A percentile compares a stretch with the other conserved stretches of the same genome.
Conservation (phyloP, 306 rosid species). For the Lablab purpureus region DNA sequence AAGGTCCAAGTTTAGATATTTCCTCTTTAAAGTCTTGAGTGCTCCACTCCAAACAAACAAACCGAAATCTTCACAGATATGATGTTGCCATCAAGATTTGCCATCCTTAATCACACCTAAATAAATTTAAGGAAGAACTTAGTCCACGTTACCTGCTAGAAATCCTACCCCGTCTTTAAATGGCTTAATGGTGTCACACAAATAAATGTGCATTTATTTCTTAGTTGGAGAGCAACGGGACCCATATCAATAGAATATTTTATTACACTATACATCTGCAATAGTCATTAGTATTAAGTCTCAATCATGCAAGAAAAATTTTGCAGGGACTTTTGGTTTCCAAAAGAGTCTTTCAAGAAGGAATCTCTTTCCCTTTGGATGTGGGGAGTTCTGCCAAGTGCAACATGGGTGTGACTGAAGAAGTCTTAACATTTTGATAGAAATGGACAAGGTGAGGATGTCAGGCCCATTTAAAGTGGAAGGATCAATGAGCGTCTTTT, state of each 20-base stretch:
- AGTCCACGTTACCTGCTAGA: neutral
- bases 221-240: neutral
- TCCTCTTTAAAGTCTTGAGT: neutral
- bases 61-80: neutral
- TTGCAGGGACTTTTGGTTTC: neutral
- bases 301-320: neutral
- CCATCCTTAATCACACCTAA: neutral
- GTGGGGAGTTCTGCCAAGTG: neutral
- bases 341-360: neutral
- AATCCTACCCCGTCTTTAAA: neutral
- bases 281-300: neutral
- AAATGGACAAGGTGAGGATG: neutral
- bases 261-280: neutral
- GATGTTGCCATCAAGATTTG: neutral
- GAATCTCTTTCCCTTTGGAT: neutral
- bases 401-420: neutral
- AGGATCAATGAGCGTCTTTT: neutral
- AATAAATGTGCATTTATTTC: neutral
- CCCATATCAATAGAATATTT: neutral
- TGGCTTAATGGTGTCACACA: neutral
- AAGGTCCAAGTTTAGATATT: conserved; percentile 1
- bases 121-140: neutral
- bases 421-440: neutral
- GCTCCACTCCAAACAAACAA: neutral
- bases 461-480: neutral